These are phyloP conservation scores for Mycogone perniciosa DNA, from an alignment of 2,329 filamentous ascomycete species.

Conservation along the genomic window DNA sequence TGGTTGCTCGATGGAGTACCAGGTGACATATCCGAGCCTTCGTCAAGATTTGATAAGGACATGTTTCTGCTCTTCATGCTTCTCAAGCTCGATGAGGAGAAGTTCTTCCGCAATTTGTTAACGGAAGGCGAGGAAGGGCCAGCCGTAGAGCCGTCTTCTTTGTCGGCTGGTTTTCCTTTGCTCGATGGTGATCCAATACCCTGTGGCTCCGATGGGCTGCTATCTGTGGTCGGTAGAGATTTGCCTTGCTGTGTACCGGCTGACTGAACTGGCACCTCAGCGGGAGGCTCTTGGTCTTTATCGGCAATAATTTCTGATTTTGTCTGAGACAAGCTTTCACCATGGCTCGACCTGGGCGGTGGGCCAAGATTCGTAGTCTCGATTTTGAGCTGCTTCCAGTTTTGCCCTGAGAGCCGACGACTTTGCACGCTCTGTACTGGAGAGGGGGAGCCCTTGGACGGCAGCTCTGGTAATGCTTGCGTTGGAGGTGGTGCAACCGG, in stretches of 20 bases:
- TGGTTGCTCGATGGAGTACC: slow-evolving; percentile 67
- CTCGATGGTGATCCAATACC: slow-evolving; percentile 26
- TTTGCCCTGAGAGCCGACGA: slow-evolving; percentile 73
- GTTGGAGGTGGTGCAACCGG: slow-evolving; percentile 43
- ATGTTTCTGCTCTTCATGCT: slow-evolving; percentile 70
- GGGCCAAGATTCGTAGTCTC: slow-evolving; percentile 53
- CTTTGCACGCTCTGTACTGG: slow-evolving; percentile 56
- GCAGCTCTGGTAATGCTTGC: slow-evolving; percentile 40
- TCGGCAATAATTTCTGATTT: slow-evolving; percentile 2
- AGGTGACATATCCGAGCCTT: slow-evolving; percentile 61
- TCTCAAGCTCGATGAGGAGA: slow-evolving; percentile 62
- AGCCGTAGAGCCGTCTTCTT: slow-evolving; percentile 32
- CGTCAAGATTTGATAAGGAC: slow-evolving; percentile 56
- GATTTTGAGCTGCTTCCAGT: slow-evolving; percentile 79
- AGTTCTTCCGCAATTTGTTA: slow-evolving; percentile 54
- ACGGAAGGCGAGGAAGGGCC: slow-evolving; percentile 50
- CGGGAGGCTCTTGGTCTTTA: slow-evolving; percentile 9
- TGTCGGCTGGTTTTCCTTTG: slow-evolving; percentile 27
- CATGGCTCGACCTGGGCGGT: slow-evolving; percentile 14
- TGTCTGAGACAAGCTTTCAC: slow-evolving; percentile 3
- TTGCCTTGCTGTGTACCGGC: slow-evolving; percentile 10
- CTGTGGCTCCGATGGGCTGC: slow-evolving; percentile 23
- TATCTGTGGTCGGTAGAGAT: slow-evolving; percentile 22
- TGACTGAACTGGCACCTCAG: neutral
- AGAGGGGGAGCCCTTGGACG: slow-evolving; percentile 25